Conservation (phyloP, 1,284 basidiomycete genomes). For the Puccinia coronata region DNA sequence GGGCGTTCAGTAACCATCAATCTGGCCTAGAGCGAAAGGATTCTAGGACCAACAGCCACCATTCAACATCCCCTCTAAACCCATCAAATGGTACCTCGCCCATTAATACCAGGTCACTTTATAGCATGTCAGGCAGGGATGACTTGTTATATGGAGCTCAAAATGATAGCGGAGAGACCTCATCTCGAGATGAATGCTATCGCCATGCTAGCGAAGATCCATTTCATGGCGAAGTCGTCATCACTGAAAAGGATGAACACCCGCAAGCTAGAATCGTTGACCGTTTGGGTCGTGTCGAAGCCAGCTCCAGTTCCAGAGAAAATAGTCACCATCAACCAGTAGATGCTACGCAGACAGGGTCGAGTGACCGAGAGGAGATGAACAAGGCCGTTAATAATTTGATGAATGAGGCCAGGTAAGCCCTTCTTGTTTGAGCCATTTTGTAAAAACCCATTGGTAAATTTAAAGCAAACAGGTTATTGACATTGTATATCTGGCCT, state of each 20-base stretch:
- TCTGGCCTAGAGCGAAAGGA: conserved; percentile 8
- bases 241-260: conserved; percentile 31
- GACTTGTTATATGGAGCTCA: background rate
- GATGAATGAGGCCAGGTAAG: conserved; percentile 40
- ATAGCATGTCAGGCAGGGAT: conserved; percentile 31
- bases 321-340: conserved; percentile 4
- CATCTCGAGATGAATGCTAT: background rate
- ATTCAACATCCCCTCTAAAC: conserved; percentile 4
- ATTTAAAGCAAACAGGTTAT: background rate
- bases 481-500: too few relatives aligned
- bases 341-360: background rate
- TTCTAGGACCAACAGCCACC: conserved; percentile 18
- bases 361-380: conserved; percentile 10
- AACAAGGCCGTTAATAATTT: conserved; percentile 40
- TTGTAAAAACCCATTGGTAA: background rate
- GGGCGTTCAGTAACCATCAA: conserved; percentile 15
- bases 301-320: conserved; percentile 37
- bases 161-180: background rate
- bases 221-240: conserved; percentile 25
- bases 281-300: conserved; percentile 23
- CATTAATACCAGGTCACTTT: conserved; percentile 25
- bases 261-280: conserved; percentile 5
- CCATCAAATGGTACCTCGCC: background rate
- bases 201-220: background rate
- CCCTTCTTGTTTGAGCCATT: background rate